Conservation (phyloP, 2,329 filamentous ascomycete species). For the Davidsoniella neocaledoniae region DNA sequence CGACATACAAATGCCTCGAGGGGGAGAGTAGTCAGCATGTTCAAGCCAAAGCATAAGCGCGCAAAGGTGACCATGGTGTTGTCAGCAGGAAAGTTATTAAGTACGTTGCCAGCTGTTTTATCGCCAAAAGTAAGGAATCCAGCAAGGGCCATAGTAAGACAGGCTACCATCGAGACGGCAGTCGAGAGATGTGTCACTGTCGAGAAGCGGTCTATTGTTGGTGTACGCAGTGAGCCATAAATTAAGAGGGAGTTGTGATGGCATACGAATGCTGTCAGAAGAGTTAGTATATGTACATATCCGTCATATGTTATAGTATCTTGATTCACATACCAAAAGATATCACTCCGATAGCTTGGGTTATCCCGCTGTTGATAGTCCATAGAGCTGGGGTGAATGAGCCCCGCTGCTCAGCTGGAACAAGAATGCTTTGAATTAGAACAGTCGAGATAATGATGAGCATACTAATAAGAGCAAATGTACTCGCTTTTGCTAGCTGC, state of each 20-base stretch:
- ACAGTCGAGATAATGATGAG: slow-evolving; percentile 75
- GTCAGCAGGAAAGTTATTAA: slow-evolving; percentile 90
- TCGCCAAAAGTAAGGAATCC: slow-evolving; percentile 91
- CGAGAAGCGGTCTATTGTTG: slow-evolving; percentile 88
- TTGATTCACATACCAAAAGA: slow-evolving; percentile 57
- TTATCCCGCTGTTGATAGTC: slow-evolving; percentile 72
- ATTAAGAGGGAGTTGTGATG: slow-evolving; percentile 96
- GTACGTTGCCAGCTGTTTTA: slow-evolving; percentile 80
- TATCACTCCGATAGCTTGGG: slow-evolving; percentile 93
- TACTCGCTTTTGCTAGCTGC: slow-evolving; percentile 88
- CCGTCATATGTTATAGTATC: too few species aligned
- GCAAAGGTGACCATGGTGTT: slow-evolving; percentile 92
- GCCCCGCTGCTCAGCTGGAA: slow-evolving; percentile 56
- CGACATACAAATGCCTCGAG: slow-evolving; percentile 95
- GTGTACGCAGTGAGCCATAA: slow-evolving; percentile 85
- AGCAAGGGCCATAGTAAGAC: slow-evolving; percentile 69
- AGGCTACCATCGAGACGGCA: slow-evolving; percentile 76
- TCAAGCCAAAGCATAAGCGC: slow-evolving; percentile 86
- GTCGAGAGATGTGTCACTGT: slow-evolving; percentile 90
- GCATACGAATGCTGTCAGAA: slow-evolving; percentile 40
- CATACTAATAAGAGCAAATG: slow-evolving; percentile 87
- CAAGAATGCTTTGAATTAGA: slow-evolving; percentile 62
- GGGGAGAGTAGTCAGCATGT: slow-evolving; percentile 95
- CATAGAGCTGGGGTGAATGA: slow-evolving; percentile 52
- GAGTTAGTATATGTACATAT: too few species aligned